phyloP scores from a whole-genome alignment of 2,329 filamentous ascomycete genomes.

The Trichophyton verrucosum region DNA sequence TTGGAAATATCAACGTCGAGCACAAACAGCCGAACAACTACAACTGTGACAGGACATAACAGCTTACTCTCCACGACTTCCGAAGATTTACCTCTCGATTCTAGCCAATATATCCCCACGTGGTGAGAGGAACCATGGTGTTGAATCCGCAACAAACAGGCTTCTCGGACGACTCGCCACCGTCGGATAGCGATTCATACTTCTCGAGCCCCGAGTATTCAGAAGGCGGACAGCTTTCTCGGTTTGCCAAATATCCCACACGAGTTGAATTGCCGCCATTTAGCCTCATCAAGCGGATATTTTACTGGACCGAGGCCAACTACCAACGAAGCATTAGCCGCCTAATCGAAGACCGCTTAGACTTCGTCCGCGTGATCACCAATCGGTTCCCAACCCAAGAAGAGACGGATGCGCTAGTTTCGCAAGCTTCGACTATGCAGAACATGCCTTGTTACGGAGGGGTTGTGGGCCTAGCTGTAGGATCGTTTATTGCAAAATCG shows the following conservation, averaged over 20 bases:
- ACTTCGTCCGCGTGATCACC: conserved; percentile 15
- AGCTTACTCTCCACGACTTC: not conserved
- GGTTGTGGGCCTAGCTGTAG: conserved; percentile 14
- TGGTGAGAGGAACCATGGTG: not conserved
- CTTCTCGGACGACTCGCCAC: conserved; percentile 2
- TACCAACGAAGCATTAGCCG: conserved; percentile 15
- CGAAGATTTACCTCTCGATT: not conserved
- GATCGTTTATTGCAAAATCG: not conserved
- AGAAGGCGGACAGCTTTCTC: conserved; percentile 4
- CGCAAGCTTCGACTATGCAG: conserved; percentile 5
- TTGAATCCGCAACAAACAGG: not conserved
- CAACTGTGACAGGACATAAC: not conserved
- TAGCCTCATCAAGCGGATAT: conserved; percentile 19
- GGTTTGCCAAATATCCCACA: conserved; percentile 13
- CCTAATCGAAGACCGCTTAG: conserved; percentile 13
- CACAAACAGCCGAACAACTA: not conserved
- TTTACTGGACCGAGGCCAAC: conserved; percentile 16
- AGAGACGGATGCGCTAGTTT: conserved; percentile 24
- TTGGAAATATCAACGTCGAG: not conserved
- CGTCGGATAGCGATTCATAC: conserved; percentile 11
- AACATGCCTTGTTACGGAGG: not conserved
- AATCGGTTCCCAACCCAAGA: conserved; percentile 23
- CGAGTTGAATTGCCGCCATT: conserved; percentile 19
- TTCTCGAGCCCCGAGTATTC: not conserved
- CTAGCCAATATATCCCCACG: not conserved